phyloP scores from a whole-genome alignment of 306 rosid species.

The Dryas alaskensis region DNA sequence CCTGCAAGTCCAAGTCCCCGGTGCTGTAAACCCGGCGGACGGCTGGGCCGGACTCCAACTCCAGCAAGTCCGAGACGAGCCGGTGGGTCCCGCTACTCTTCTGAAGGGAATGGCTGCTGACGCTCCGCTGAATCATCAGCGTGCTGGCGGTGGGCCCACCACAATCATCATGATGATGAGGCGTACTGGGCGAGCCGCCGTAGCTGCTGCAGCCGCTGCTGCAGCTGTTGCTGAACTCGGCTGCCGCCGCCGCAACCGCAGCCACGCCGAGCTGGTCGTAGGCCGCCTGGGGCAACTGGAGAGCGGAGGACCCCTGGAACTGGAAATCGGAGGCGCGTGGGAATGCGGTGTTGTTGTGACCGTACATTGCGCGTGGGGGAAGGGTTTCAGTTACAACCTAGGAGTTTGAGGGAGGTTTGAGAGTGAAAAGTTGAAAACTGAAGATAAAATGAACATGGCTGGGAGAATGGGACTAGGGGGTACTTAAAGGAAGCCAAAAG shows the following conservation, averaged over 20 bases:
- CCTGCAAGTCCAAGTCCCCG: constrained; percentile 70
- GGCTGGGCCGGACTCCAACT: constrained; percentile 33
- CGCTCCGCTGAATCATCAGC: constrained; percentile 47
- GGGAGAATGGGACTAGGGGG: constrained; percentile 1
- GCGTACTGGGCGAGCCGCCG: constrained; percentile 23
- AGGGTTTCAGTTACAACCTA: too few relatives aligned
- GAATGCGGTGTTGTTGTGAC: constrained; percentile 23
- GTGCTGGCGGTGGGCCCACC: background rate
- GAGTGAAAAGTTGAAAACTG: background rate
- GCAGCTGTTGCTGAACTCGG: constrained; percentile 42
- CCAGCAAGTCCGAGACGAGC: constrained; percentile 34
- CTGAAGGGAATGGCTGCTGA: constrained; percentile 54
- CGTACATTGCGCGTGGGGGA: constrained; percentile 60
- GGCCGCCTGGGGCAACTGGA: constrained; percentile 5
- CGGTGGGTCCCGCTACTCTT: constrained; percentile 40
- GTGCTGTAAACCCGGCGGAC: constrained; percentile 66
- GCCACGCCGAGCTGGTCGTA: background rate
- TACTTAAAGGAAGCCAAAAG: constrained; percentile 36
- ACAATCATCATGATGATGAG: background rate
- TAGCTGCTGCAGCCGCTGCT: constrained; percentile 65
- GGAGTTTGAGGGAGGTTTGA: background rate
- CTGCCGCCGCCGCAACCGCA: constrained; percentile 15
- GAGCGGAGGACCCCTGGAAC: background rate
- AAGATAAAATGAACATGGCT: background rate
- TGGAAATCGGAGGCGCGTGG: constrained; percentile 42